Conservation (phyloP, 2,329 filamentous ascomycete genomes). For the Fusarium dimerum region DNA sequence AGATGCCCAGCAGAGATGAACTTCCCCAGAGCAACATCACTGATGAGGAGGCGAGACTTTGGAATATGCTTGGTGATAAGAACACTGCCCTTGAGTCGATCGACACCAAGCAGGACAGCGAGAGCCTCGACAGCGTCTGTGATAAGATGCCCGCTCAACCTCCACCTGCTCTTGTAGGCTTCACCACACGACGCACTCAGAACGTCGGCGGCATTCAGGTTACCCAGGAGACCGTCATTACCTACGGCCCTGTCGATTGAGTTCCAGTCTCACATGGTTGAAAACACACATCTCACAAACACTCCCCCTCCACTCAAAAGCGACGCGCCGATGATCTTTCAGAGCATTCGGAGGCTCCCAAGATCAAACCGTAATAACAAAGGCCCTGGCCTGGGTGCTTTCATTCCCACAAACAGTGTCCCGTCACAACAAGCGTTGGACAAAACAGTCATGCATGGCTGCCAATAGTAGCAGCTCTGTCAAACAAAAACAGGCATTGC, state of each 20-base stretch:
- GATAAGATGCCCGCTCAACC: conserved; percentile 14
- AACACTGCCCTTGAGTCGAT: conserved; percentile 7
- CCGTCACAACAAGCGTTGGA: neutral
- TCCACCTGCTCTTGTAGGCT: conserved; percentile 22
- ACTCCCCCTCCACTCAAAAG: conserved; percentile 1
- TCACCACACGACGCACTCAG: conserved; percentile 17
- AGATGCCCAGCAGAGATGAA: conserved; percentile 24
- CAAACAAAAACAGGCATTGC: neutral
- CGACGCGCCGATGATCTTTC: conserved; percentile 9
- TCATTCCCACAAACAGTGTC: neutral
- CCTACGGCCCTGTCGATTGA: conserved; percentile 14
- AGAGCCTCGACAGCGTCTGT: conserved; percentile 22
- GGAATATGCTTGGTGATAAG: conserved; percentile 12
- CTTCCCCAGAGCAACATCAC: conserved; percentile 8
- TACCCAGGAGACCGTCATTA: conserved; percentile 27
- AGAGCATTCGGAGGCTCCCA: conserved; percentile 3
- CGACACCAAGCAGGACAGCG: conserved; percentile 18
- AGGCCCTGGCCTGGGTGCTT: conserved; percentile 1
- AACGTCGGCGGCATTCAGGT: conserved; percentile 24
- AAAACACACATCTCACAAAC: neutral
- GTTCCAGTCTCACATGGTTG: neutral
- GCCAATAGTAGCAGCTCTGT: neutral
- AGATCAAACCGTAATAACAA: conserved; percentile 3
- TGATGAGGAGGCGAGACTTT: conserved; percentile 29
- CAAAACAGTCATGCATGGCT: neutral